A percentile compares a stretch with the other conserved stretches of the same genome.
phyloP scores from a whole-genome alignment of 768 basidiomycete genomes.

The Leucosporidium scottii region DNA sequence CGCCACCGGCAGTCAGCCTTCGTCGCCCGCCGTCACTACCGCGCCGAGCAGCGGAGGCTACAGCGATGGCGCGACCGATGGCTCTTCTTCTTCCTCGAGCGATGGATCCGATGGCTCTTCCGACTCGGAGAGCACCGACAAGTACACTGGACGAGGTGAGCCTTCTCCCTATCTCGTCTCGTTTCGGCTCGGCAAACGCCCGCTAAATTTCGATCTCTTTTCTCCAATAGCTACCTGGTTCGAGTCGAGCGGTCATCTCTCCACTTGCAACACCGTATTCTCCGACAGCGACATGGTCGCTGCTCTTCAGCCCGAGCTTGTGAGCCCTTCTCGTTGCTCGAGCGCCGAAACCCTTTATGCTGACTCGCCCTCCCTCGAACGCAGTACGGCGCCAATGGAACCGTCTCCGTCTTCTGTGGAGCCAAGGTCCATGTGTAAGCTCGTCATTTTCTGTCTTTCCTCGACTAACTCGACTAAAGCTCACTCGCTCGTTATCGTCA shows the following conservation, averaged over 20 bases:
- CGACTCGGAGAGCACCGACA: no score
- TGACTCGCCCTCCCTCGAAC: background rate
- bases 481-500: background rate
- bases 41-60: no score
- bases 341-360: no score
- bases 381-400: conserved; percentile 1
- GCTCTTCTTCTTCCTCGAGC: no score
- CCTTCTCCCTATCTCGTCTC: no score
- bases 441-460: background rate
- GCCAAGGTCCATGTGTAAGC: background rate
- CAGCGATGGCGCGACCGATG: no score
- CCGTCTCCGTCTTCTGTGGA: background rate
- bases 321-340: background rate
- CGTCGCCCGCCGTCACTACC: no score
- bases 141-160: no score
- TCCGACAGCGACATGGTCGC: conserved; percentile 2
- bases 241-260: background rate
- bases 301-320: conserved; percentile 2
- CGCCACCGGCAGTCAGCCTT: no score
- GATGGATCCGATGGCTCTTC: no score
- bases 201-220: no score
- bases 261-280: background rate
- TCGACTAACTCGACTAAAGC: background rate
- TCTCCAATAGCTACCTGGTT: background rate
- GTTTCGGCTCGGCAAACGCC: no score